Base-by-base conservation (phyloP, 2,329 filamentous ascomycete genomes). In the Tolypocladium inflatum region DNA sequence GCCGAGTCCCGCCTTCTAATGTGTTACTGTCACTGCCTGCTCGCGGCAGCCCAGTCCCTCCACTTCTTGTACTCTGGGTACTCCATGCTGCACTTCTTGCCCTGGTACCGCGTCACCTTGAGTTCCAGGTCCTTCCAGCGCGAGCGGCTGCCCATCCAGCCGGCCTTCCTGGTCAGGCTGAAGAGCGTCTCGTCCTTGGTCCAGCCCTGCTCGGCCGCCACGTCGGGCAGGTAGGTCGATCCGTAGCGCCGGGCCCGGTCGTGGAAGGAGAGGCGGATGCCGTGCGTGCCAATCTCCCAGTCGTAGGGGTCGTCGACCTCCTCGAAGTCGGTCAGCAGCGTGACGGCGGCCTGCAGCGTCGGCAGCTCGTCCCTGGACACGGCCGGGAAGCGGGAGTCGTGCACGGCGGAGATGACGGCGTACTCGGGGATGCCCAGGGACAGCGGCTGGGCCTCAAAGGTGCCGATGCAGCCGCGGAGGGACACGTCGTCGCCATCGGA, bases 401-500 rank as follows among this genome's bases (percentile, higher is more conserved):
- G 75, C 26, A 88, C 73, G 3, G 84, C 84, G 71, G 92, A 91
- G 55, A 88, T 94, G 63, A 96, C 75, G 53, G 92, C 89, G 74
- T 97, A 97, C 60, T 84, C 85, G 56, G 84, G 78, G 50, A 99
- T 77, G 4, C 91, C 92, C 1, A 82, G 74, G 37, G 85, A 80
- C 15, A 99, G 82, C 55, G 88, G 83, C 66, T 90, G 84, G 2
- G 86, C 72, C 67, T 92, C 89, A 68, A 97, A 99, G 2, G 93
- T 99, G 64, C 94, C 94, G 69, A 99, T 97, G 78, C 94, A 99
- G 60, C 94, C 94, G 60, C 94, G 87, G 48, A 99, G 82, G 30
- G 81, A 82, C 70, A 87, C 58, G 41, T 71, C 68, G 61, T 66
- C 66, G 23, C 65, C 68, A 37, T 68, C 61, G 57, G 54, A 51